Base-by-base conservation (phyloP, 345 rosid species). In the Dipteronia sinensis region DNA sequence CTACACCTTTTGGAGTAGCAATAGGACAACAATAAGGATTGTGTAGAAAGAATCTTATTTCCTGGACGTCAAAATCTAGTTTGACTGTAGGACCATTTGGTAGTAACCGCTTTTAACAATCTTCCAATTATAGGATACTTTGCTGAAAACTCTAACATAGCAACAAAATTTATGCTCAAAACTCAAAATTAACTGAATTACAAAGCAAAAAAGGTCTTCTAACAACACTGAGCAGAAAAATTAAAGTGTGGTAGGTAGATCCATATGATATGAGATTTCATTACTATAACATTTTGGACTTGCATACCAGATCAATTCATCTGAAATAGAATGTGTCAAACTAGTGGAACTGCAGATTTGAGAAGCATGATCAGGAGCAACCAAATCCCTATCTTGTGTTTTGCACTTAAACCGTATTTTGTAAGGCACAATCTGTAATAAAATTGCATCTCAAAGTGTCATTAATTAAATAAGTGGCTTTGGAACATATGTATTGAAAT, bases 281-380 rank as follows among this genome's bases (percentile, higher is more conserved):
- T 25, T 20, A 40, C 7, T 27, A 46, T 11, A 27, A 72, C 15
- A n/a, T 44, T 46, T 63, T 40, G 63, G 22, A 23, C 16, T 71
- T 17, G 17, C 84, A 10, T 86, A 93, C 98, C 98, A 93, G 56
- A 93, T 91, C n/a, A 87, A 72, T 80, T 95, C 96, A 71, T 84
- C 55, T 56, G 90, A 78, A 47, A 58, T 25, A 49, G 84, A 76
- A 65, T 81, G 85, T 65, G 42, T 67, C 67, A 59, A 69, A 75
- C 78, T 64, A 11, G 6, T 44, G 65, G 85, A 71, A 78, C 77
- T 67, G 76, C 83, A 66, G 59, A 76, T 51, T 65, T 80, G 86
- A 34, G 81, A 76, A 70, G 77, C 77, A 80, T 31, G 55, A 78
- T 79, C 72, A 34, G 65, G 76, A 79, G 80, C 66, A 20, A 69